Percentiles rank a stretch among this genome's conserved stretches.
phyloP scores from a whole-genome alignment of 1,139 yeast genomes.

The Lodderomyces parapsilosis region DNA sequence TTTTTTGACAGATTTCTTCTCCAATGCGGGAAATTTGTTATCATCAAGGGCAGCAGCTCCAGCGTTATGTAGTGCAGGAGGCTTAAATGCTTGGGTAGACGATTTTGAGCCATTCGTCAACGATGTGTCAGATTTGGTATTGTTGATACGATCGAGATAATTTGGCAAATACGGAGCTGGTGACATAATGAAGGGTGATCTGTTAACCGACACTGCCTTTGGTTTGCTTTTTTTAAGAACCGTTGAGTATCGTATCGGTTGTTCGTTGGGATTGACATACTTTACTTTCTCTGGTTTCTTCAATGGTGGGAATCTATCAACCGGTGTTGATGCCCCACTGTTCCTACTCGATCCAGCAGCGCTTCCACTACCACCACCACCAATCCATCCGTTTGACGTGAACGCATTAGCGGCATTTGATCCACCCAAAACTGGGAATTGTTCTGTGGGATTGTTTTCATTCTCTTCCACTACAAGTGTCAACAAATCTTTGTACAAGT shows the following conservation, averaged over 20 bases:
- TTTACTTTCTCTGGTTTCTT: constrained; percentile 35
- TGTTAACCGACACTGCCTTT: constrained; percentile 9
- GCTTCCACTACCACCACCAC: too few species aligned
- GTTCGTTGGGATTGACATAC: constrained; percentile 15
- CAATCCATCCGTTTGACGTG: constrained; percentile 28
- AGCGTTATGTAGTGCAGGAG: background rate
- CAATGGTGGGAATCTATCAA: constrained; percentile 54
- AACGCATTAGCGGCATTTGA: constrained; percentile 17
- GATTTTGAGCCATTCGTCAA: background rate
- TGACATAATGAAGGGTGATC: background rate
- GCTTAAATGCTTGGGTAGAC: background rate
- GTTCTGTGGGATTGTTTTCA: constrained; percentile 19
- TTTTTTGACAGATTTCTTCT: constrained; percentile 33
- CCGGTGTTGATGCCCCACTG: constrained; percentile 9
- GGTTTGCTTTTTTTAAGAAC: constrained; percentile 27
- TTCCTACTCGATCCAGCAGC: constrained; percentile 11
- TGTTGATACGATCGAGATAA: constrained; percentile 25
- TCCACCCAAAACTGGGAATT: constrained; percentile 36
- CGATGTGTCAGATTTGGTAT: constrained; percentile 6
- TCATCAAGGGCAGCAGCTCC: constrained; percentile 12
- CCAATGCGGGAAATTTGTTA: constrained; percentile 41
- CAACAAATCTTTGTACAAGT: constrained; percentile 26
- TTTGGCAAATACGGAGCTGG: constrained; percentile 24
- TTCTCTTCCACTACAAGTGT: constrained; percentile 24
- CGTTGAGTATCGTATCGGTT: constrained; percentile 43